Evolutionary conservation across 805 yeast species (phyloP).

Genomic region (Priceomyces medius): DNA sequence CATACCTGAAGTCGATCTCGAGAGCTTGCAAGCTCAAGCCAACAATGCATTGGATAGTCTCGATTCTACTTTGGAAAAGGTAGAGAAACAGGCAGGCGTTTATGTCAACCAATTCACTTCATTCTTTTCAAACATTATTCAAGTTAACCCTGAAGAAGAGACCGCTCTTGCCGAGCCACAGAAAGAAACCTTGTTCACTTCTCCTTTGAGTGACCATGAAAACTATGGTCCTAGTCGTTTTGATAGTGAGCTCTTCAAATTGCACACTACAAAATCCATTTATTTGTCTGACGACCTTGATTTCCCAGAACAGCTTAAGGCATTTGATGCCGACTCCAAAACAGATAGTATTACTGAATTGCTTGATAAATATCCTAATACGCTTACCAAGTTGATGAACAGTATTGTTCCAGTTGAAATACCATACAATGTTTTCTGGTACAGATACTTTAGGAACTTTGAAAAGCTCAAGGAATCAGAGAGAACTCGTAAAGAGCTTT

Average conservation of each 20-base stretch:
- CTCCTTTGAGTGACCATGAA: conserved; percentile 15
- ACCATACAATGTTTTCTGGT: conserved; percentile 70
- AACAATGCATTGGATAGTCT: conserved; percentile 62
- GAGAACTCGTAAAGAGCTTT: conserved; percentile 59
- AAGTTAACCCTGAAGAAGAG: conserved; percentile 20
- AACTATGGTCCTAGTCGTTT: conserved; percentile 39
- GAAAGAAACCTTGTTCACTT: conserved; percentile 20
- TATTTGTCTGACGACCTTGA: conserved; percentile 18
- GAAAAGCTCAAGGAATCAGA: conserved; percentile 59
- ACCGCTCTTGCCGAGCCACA: conserved; percentile 10
- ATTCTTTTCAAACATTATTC: conserved; percentile 44
- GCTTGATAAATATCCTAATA: conserved; percentile 45
- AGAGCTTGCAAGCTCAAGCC: conserved; percentile 38
- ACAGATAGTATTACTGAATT: conserved; percentile 52
- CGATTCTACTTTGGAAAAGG: conserved; percentile 67
- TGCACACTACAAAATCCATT: conserved; percentile 32
- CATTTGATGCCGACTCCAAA: conserved; percentile 46
- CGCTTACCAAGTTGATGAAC: conserved; percentile 55
- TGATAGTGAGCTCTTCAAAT: conserved; percentile 38
- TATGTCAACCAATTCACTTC: conserved; percentile 59
- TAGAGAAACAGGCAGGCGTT: conserved; percentile 68
- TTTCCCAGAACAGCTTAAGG: conserved; percentile 12
- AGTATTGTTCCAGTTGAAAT: conserved; percentile 65
- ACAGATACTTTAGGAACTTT: conserved; percentile 58
- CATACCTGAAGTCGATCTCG: conserved; percentile 21